Conservation (phyloP, 495 filamentous ascomycete species). For the Elaphomyces granulatus region DNA sequence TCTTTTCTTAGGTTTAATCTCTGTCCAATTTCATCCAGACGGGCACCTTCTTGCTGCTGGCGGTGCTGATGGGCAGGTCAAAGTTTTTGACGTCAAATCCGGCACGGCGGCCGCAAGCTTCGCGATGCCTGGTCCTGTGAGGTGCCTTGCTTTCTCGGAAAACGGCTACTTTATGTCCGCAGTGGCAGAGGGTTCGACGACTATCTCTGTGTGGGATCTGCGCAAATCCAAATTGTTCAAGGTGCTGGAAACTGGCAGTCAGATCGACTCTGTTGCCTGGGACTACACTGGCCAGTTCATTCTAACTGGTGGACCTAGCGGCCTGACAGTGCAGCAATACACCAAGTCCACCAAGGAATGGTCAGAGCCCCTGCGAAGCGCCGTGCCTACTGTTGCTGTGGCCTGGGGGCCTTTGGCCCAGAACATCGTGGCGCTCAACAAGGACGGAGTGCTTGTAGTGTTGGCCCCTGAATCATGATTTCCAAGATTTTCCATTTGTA, state of each 20-base stretch:
- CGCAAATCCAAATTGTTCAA: constrained; percentile 67
- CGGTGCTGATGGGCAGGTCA: constrained; percentile 58
- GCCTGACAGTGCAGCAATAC: constrained; percentile 78
- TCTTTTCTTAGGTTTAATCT: constrained; percentile 47
- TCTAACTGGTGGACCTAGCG: constrained; percentile 63
- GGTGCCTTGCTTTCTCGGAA: constrained; percentile 76
- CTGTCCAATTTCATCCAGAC: constrained; percentile 85
- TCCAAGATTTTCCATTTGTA: constrained; percentile 11
- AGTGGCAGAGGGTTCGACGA: constrained; percentile 53
- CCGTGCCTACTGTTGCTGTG: constrained; percentile 55
- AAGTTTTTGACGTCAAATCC: constrained; percentile 70
- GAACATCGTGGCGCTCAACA: constrained; percentile 57
- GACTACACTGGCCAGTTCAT: constrained; percentile 94
- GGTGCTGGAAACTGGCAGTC: constrained; percentile 66
- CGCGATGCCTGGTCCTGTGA: constrained; percentile 48
- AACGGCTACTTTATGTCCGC: constrained; percentile 95
- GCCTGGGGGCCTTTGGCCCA: constrained; percentile 65
- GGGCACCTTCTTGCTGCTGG: constrained; percentile 86
- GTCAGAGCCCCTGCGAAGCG: constrained; percentile 71
- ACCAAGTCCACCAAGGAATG: constrained; percentile 69
- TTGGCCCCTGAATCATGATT: constrained; percentile 36
- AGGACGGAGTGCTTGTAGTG: constrained; percentile 57
- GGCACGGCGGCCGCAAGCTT: constrained; percentile 58
- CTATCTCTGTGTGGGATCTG: constrained; percentile 77
- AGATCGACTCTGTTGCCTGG: constrained; percentile 60